phyloP scores from a whole-genome alignment of 768 basidiomycete species.

The Coprinellus aureogranulatus region DNA sequence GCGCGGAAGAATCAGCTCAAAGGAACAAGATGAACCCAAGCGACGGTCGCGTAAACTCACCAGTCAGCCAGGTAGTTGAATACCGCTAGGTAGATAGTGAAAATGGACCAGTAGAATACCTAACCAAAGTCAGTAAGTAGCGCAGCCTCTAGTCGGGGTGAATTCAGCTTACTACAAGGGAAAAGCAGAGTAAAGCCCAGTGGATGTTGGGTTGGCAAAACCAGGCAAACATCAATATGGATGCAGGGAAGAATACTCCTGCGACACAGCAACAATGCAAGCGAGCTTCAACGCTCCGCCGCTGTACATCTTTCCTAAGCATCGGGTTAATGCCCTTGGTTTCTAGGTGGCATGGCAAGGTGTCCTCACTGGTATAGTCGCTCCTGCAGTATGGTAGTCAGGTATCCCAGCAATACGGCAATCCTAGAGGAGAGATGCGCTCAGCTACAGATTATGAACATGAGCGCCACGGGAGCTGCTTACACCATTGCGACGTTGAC shows the following conservation, averaged over 20 bases:
- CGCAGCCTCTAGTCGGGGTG: no score
- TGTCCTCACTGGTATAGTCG: constrained; percentile 44
- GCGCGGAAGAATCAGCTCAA: no score
- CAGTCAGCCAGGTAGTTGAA: constrained; percentile 61
- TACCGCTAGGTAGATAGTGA: constrained; percentile 51
- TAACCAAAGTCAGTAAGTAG: constrained; percentile 14
- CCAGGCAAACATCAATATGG: constrained; percentile 73
- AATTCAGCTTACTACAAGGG: constrained; percentile 42
- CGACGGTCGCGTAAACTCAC: no score
- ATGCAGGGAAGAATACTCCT: constrained; percentile 45
- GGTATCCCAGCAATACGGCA: constrained; percentile 45
- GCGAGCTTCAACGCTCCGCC: constrained; percentile 47
- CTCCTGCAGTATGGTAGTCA: constrained; percentile 44
- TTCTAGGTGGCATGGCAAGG: no score
- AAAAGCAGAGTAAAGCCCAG: constrained; percentile 57
- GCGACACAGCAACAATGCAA: constrained; percentile 50
- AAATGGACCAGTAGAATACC: constrained; percentile 47
- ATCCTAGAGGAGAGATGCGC: no score
- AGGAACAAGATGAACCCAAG: no score
- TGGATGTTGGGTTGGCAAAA: constrained; percentile 48
- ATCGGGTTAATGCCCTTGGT: no score
- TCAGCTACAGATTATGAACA: no score
- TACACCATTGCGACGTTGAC: constrained; percentile 57
- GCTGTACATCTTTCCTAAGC: constrained; percentile 23
- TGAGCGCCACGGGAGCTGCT: constrained; percentile 11